Evolutionary conservation across 306 rosid genomes (phyloP), one percentile per base, ranked within the genome.

Genomic region (Glycine latifolia): DNA sequence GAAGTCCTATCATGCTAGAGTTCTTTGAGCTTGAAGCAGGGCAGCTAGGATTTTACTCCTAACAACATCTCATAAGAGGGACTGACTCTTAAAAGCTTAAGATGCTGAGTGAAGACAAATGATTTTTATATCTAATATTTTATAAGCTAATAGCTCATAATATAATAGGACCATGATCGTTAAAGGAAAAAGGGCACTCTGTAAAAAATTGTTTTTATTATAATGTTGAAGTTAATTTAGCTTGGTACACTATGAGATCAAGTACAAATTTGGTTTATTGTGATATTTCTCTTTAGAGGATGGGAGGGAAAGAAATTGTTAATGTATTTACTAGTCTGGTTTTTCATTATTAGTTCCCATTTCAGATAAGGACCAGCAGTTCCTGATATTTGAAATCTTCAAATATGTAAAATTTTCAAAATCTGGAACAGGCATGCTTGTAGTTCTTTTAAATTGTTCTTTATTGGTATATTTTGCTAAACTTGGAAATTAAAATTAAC

Each of bases 401-500:
- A 66, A 67, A 16, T 58, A 49, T 46, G 12, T 55, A 33, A 33
- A 3, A 55, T 58, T 75, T 67, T 60, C 10, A 8, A 62, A 53
- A 55, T 52, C 52, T 49, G 85, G 63, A 62, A 67, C 44, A 33
- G n/a, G 49, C 43, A 48, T 61, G 77, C 7, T 65, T n/a, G 7
- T 50, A 72, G 44, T 73, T 82, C 53, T 77, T 59, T 39, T 35
- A 56, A 53, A 35, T 62, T 41, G 47, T 37, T 56, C 37, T 8
- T 54, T 62, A 13, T 72, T 53, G 20, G 37, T 54, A 76, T 77
- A 10, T 53, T 81, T 75, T 82, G 37, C 77, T 77, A 43, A 68
- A 54, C 17, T 68, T 81, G 66, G 41, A 52, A 70, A 37, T 60
- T 59, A 37, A 74, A 73, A 52, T 37, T 86, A 65, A 43, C 71